Base-by-base conservation (phyloP, 169 alveolate genomes). In the Plasmodium blacklocki region DNA sequence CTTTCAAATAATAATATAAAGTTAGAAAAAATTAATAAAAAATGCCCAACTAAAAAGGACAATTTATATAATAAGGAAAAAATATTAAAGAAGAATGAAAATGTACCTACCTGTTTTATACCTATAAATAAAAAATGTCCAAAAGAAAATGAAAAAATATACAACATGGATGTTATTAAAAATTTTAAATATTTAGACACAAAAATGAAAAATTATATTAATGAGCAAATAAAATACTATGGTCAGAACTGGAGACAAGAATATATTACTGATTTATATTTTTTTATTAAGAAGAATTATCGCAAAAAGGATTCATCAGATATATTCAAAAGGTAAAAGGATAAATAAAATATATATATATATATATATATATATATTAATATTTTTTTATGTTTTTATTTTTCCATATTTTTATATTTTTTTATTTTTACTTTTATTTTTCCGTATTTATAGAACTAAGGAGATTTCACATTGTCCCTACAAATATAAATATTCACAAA, bases 201-300 rank as follows among this genome's bases (percentile, higher is more conserved):
- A 58, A 58, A 39, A 60, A 74, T 74, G 88, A 21, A 74, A 15
- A 74, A 74, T 47, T 74, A 74, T 45, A 62, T 74, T 15, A 74
- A 74, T 74, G 88, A 74, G 63, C 88, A 74, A 45, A 62, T 74
- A 59, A 74, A 74, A 60, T 74, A 60, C 21, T 74, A 39, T 45
- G 88, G 88, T 26, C 4, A 64, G 12, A 60, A 74, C 12, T 2
- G 60, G 74, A 47, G 88, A 43, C 60, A 26, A 52, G 88, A 74
- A 19, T 14, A 74, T 50, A 50, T 74, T 18, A 73, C 43, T 23
- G 50, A 74, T 14, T 29, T 74, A 19, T 32, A 29, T 74, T 26
- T 58, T 26, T 60, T 18, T 66, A 64, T 74, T 29, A 47, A 14
- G 32, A 74, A 60, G 15, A 43, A 50, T 45, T 23, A 52, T 14